Evolutionary conservation across 495 filamentous ascomycete genomes (phyloP), one percentile per base, ranked within the genome.

Genomic region (Tuber borchii): DNA sequence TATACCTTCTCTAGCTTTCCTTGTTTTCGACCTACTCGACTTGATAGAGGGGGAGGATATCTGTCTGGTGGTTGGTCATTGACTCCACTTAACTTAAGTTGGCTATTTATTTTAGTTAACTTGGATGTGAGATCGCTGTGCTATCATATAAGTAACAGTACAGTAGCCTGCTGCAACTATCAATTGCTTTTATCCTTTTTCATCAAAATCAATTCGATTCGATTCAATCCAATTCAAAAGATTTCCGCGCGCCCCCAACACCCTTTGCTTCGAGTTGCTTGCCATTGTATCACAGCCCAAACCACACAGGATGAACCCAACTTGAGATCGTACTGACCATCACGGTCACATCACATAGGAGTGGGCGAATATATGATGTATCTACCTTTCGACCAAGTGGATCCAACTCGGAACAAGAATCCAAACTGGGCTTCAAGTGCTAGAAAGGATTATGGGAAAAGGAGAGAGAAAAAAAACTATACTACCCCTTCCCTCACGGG

Each of bases 391-490:
- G 1, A 61, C 22, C 22, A 72, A 70, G 44, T 74, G 34, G 74
- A 79, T 72, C 69, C 44, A 39, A 34, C 22, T 39, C 39, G 34
- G 26, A 26, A 17, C 45, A 68, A 70, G 69, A 71, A 77, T n/a
- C 69, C 73, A 46, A 71, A 37, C 51, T 73, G 70, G 56, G 72
- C 73, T 43, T 75, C 75, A 42, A 78, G 44, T 43, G 75, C 73
- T 46, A 74, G 70, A 79, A 42, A 71, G 71, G 72, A 75, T 79
- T 70, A 40, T 61, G 71, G 77, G 78, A 79, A 78, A 78, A 77
- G 72, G 69, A 73, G 70, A 79, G 75, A 70, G 72, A 75, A 75
- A 44, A 70, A 75, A 75, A 75, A 44, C n/a, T 70, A 26, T 73
- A 43, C 40, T 69, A 69, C 39, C 72, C 39, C 12, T 68, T 76